Conservation (phyloP, 805 yeast species). For the Lipomyces chichibuensis region DNA sequence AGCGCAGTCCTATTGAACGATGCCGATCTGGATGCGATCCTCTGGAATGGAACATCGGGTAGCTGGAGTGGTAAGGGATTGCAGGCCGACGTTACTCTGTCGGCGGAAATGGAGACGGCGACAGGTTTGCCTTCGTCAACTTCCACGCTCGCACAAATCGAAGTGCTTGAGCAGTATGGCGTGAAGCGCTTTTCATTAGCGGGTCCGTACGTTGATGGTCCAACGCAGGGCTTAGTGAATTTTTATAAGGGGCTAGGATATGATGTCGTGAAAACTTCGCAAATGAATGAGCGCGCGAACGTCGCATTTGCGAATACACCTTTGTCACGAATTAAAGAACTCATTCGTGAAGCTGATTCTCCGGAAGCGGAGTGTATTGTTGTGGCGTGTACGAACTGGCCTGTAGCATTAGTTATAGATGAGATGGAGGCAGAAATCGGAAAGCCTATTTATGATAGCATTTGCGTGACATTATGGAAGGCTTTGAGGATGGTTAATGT, state of each 20-base stretch:
- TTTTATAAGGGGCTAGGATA: constrained; percentile 21
- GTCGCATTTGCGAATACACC: constrained; percentile 24
- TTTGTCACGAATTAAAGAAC: constrained; percentile 16
- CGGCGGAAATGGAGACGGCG: constrained; percentile 16
- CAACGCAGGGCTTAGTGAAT: constrained; percentile 24
- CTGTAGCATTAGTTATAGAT: constrained; percentile 21
- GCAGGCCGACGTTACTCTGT: constrained; percentile 13
- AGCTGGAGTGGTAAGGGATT: constrained; percentile 22
- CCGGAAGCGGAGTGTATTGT: constrained; percentile 27
- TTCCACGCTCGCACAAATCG: constrained; percentile 25
- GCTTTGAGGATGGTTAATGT: constrained; percentile 22
- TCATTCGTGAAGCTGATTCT: constrained; percentile 21
- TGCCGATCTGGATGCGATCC: constrained; percentile 21
- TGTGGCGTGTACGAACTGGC: constrained; percentile 29
- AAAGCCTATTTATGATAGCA: constrained; percentile 22
- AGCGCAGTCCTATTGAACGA: constrained; percentile 17
- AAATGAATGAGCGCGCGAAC: constrained; percentile 24
- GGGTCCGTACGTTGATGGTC: constrained; percentile 27
- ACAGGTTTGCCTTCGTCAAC: constrained; percentile 24
- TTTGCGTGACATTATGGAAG: constrained; percentile 25
- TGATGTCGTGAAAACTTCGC: constrained; percentile 22
- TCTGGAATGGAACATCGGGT: constrained; percentile 29
- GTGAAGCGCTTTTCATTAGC: constrained; percentile 18
- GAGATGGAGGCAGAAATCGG: constrained; percentile 26
- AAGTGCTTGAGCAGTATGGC: constrained; percentile 23